phyloP scores from a whole-genome alignment of 2,329 filamentous ascomycete species.

The Pezicula carpinea region DNA sequence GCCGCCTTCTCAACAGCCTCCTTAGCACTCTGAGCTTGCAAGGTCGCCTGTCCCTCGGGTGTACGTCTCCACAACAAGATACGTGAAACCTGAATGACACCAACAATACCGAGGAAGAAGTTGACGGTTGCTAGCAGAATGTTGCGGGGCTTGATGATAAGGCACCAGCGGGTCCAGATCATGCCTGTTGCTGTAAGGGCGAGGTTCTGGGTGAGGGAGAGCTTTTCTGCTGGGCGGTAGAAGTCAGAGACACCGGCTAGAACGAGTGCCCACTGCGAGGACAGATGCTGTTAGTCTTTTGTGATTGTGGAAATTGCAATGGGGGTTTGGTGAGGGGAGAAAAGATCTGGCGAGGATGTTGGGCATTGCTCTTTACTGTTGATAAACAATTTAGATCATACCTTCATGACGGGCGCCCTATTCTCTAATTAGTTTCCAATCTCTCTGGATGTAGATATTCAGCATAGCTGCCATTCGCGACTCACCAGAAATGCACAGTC shows the following conservation, averaged over 20 bases:
- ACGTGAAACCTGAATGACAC: slow-evolving; percentile 73
- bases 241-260: slow-evolving; percentile 90
- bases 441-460: neutral
- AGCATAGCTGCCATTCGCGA: slow-evolving; percentile 5
- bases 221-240: slow-evolving; percentile 82
- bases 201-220: slow-evolving; percentile 87
- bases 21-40: slow-evolving; percentile 25
- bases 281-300: neutral
- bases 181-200: slow-evolving; percentile 85
- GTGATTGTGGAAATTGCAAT: neutral
- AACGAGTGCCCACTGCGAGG: slow-evolving; percentile 79
- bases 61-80: slow-evolving; percentile 64
- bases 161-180: slow-evolving; percentile 99
- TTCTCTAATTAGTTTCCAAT: slow-evolving; percentile 13
- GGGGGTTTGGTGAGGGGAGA: neutral
- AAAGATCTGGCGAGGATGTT: neutral
- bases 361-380: slow-evolving; percentile 4
- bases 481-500: slow-evolving; percentile 97
- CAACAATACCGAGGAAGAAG: slow-evolving; percentile 92
- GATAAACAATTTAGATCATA: slow-evolving; percentile 29
- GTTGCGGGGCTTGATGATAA: slow-evolving; percentile 94
- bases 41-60: slow-evolving; percentile 44
- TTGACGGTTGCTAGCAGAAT: slow-evolving; percentile 94
- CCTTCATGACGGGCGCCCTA: slow-evolving; percentile 93
- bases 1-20: slow-evolving; percentile 17